Evolutionary conservation across 2,329 filamentous ascomycete genomes (phyloP).

Genomic region (Alternaria panax): DNA sequence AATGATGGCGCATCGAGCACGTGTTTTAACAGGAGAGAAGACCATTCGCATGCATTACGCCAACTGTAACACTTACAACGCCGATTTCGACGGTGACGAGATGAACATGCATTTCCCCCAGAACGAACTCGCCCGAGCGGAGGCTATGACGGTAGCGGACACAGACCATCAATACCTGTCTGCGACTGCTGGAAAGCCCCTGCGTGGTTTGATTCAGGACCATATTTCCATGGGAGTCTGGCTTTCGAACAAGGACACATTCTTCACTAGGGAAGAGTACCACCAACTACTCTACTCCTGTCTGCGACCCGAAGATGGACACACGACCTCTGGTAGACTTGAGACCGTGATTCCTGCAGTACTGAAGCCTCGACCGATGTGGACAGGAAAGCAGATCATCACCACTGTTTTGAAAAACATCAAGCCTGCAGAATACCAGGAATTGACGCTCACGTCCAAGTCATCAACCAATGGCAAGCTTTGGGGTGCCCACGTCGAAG

Average conservation of each 20-base stretch:
- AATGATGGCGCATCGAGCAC: slow-evolving; percentile 96
- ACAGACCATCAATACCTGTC: slow-evolving; percentile 98
- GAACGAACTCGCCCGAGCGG: slow-evolving; percentile 90
- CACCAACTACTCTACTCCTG: slow-evolving; percentile 93
- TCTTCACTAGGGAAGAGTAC: slow-evolving; percentile 87
- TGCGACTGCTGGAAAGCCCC: slow-evolving; percentile 88
- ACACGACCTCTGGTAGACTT: slow-evolving; percentile 83
- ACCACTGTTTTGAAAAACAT: slow-evolving; percentile 94
- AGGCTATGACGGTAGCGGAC: slow-evolving; percentile 91
- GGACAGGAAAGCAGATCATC: slow-evolving; percentile 97
- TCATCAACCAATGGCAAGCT: slow-evolving; percentile 78
- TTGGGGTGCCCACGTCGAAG: slow-evolving; percentile 79
- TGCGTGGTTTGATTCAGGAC: slow-evolving; percentile 97
- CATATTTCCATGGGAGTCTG: slow-evolving; percentile 94
- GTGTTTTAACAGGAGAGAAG: slow-evolving; percentile 91
- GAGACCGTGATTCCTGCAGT: slow-evolving; percentile 82
- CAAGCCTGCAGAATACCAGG: slow-evolving; percentile 75
- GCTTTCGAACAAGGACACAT: slow-evolving; percentile 88
- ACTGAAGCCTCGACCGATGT: slow-evolving; percentile 79
- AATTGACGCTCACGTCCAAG: slow-evolving; percentile 80
- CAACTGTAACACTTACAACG: slow-evolving; percentile 99
- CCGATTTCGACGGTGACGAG: slow-evolving; percentile 98
- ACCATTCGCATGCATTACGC: slow-evolving; percentile 99
- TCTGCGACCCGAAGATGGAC: slow-evolving; percentile 86
- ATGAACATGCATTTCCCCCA: slow-evolving; percentile 99